phyloP scores from a whole-genome alignment of 305 asterid genomes.

The Nicotiana rustica region DNA sequence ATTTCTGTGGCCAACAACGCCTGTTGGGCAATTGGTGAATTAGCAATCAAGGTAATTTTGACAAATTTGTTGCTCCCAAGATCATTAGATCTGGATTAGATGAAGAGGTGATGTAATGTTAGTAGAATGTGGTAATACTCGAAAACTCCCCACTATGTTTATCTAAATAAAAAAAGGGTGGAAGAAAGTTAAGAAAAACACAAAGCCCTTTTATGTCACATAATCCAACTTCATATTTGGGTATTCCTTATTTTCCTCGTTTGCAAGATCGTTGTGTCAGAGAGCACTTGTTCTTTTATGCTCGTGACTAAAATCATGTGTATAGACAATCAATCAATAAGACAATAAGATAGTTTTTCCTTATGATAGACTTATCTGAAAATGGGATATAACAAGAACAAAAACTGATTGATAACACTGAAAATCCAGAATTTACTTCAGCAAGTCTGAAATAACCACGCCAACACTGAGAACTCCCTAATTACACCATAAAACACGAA shows the following conservation, averaged over 20 bases:
- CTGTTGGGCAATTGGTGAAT: conserved; percentile 99
- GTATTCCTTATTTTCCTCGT: not conserved
- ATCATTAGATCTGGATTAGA: conserved; percentile 17
- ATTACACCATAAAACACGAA: too few relatives aligned
- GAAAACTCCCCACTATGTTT: not conserved
- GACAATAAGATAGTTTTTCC: not conserved
- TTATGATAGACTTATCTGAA: too few relatives aligned
- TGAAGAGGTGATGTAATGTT: conserved; percentile 18
- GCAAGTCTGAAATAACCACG: too few relatives aligned
- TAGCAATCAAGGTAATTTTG: conserved; percentile 84
- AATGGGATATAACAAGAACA: too few relatives aligned
- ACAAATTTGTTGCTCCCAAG: conserved; percentile 21
- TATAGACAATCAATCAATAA: not conserved
- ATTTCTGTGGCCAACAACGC: conserved; percentile 98
- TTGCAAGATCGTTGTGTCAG: not conserved
- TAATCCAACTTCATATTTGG: conserved; percentile 2
- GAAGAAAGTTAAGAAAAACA: conserved; percentile 8
- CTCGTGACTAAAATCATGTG: not conserved
- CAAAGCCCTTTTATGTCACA: conserved; percentile 9
- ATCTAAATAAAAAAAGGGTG: not conserved
- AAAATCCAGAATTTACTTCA: too few relatives aligned
- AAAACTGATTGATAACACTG: too few relatives aligned
- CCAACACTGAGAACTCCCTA: too few relatives aligned
- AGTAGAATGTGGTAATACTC: not conserved
- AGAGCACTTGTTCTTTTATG: conserved; percentile 14